phyloP scores from a whole-genome alignment of 2,329 filamentous ascomycete genomes.

The Colletotrichum paranaense region DNA sequence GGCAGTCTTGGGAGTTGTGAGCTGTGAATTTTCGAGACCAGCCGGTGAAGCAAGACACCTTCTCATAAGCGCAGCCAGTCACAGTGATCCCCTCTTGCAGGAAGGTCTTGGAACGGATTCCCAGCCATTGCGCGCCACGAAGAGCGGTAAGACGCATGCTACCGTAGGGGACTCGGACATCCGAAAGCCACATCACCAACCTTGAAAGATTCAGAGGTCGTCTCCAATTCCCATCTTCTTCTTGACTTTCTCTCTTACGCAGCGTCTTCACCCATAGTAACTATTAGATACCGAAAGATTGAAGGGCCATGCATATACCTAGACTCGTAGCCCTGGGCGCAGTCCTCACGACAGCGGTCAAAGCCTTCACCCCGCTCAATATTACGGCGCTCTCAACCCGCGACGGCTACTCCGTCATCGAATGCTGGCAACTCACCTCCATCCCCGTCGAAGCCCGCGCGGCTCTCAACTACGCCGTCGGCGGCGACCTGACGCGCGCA shows the following conservation, averaged over 20 bases:
- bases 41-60: neutral
- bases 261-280: neutral
- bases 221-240: neutral
- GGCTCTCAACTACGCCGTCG: slow-evolving; percentile 44
- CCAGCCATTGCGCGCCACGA: neutral
- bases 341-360: neutral
- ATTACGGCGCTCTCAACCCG: slow-evolving; percentile 52
- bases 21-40: neutral
- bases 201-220: neutral
- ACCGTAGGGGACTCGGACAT: neutral
- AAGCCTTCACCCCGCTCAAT: slow-evolving; percentile 45
- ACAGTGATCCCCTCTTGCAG: neutral
- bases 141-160: neutral
- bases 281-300: neutral
- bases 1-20: neutral
- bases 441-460: slow-evolving; percentile 41
- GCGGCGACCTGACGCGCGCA: slow-evolving; percentile 42
- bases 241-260: neutral
- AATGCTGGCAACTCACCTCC: slow-evolving; percentile 57
- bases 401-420: slow-evolving; percentile 52
- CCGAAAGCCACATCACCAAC: neutral
- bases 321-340: neutral
- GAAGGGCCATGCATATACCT: neutral
- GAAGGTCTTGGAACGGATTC: neutral
- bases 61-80: neutral